Conservation (phyloP, 192 early-diverging fungal species). For the Entophlyctis luteolus region DNA sequence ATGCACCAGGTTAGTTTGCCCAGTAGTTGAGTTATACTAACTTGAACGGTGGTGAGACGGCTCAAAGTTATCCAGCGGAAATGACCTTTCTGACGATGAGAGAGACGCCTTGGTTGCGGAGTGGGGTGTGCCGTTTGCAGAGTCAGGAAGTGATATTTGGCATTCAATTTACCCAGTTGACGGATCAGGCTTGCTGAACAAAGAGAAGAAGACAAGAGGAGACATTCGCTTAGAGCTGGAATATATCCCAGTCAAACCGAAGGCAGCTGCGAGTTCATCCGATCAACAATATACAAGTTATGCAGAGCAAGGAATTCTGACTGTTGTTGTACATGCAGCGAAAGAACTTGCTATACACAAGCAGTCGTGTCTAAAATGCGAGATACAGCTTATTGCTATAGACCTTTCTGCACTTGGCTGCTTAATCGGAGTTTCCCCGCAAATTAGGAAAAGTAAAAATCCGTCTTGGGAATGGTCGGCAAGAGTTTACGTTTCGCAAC, state of each 20-base stretch:
- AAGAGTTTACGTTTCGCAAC: constrained; percentile 74
- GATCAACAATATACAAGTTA: background rate
- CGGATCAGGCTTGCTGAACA: background rate
- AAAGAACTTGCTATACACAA: constrained; percentile 38
- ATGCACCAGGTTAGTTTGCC: background rate
- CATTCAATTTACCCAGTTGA: background rate
- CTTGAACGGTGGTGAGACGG: background rate
- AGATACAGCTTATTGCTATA: background rate
- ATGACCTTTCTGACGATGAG: constrained; percentile 31
- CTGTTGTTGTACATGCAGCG: constrained; percentile 40
- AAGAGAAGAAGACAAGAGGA: background rate
- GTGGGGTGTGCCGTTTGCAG: constrained; percentile 47
- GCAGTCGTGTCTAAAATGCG: constrained; percentile 52
- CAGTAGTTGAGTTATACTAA: background rate
- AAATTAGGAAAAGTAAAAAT: constrained; percentile 66
- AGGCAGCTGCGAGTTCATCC: background rate
- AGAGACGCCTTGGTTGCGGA: constrained; percentile 37
- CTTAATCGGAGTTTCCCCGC: constrained; percentile 48
- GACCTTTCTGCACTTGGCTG: background rate
- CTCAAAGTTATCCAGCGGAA: constrained; percentile 5
- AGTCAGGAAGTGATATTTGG: constrained; percentile 38
- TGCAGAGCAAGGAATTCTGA: constrained; percentile 33
- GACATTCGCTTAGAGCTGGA: constrained; percentile 17
- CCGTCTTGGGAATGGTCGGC: constrained; percentile 71
- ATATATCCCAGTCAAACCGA: background rate